Evolutionary conservation across 2,329 filamentous ascomycete genomes (phyloP), one percentile per base, ranked within the genome.

Genomic region (Lomentospora prolificans): DNA sequence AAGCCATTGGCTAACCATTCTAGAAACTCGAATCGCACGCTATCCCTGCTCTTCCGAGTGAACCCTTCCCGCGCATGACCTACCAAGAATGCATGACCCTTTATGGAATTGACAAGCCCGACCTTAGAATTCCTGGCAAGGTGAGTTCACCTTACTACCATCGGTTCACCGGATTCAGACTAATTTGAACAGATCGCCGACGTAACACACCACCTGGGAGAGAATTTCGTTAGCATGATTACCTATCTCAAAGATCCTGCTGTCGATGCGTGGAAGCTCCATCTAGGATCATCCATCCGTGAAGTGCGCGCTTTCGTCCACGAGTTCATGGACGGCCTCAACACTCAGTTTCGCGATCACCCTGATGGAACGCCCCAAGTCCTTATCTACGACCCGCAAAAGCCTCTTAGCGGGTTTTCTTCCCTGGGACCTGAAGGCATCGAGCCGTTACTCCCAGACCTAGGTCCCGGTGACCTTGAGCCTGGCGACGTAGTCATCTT

Each of bases 31-130:
- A 44, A 48, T 17, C 41, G 12, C 41, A 50, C 10, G 41, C 58
- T 2, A 30, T 60, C 5, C 30, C 30, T 31, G 19, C 50, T 14
- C 51, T 60, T 30, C n/a, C 74, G 3, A 63, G 70, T 0, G 64
- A 64, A 2, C 67, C 72, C 0, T 88, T 89, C 60, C 73, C 68
- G 5, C 75, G 77, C 22, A 76, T 90, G 62, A 79, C 81, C 1
- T 99, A 97, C 64, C 69, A 86, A 30, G 75, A 87, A 39, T 87
- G 86, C 17, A 97, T 99, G 85, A 72, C 78, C 1, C 74, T 72
- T 2, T 95, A 91, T 64, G 94, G 94, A 9, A 87, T 84, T 3
- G 94, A 99, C 69, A 99, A 99, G 69, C 94, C 94, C 3, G 94
- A 99, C 65, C 72, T 92, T 8, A 82, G 94, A 17, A 86, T 91